Conservation (phyloP, 495 filamentous ascomycete genomes). For the Parmelia sp. region DNA sequence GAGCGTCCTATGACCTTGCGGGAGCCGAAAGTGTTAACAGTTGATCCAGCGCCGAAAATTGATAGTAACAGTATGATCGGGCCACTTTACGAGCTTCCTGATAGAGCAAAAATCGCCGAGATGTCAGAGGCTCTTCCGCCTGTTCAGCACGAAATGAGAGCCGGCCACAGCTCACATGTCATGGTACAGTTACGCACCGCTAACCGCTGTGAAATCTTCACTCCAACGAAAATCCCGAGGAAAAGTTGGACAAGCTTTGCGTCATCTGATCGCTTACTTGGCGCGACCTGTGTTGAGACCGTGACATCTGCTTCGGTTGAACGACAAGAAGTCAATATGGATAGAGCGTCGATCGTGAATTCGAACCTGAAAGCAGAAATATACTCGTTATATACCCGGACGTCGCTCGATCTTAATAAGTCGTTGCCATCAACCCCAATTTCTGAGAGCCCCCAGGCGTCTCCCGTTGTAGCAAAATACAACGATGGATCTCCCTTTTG, state of each 20-base stretch:
- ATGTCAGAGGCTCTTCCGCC: slow-evolving; percentile 5
- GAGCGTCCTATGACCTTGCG: background rate
- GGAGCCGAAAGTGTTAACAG: background rate
- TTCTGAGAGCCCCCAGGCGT: slow-evolving; percentile 16
- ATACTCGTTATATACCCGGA: background rate
- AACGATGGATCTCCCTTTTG: background rate
- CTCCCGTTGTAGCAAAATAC: slow-evolving; percentile 4
- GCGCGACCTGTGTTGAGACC: slow-evolving; percentile 4
- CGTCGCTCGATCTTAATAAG: slow-evolving; percentile 5
- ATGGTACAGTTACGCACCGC: slow-evolving; percentile 1
- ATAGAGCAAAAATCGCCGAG: slow-evolving; percentile 13
- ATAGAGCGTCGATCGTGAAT: background rate
- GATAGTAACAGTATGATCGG: slow-evolving; percentile 9
- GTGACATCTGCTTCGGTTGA: slow-evolving; percentile 6
- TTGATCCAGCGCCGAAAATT: slow-evolving; percentile 7
- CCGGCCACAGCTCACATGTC: slow-evolving; percentile 2
- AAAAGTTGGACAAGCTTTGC: slow-evolving; percentile 8
- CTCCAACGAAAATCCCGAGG: slow-evolving; percentile 1
- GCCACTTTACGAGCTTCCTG: slow-evolving; percentile 14
- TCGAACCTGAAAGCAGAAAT: background rate
- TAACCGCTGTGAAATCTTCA: background rate
- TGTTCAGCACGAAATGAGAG: slow-evolving; percentile 9
- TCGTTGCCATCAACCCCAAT: slow-evolving; percentile 18
- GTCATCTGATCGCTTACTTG: slow-evolving; percentile 2
- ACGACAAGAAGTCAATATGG: background rate